These are phyloP conservation scores for Lycium ferocissimum DNA, from an alignment of 257 asterid species.

Conservation along the genomic window DNA sequence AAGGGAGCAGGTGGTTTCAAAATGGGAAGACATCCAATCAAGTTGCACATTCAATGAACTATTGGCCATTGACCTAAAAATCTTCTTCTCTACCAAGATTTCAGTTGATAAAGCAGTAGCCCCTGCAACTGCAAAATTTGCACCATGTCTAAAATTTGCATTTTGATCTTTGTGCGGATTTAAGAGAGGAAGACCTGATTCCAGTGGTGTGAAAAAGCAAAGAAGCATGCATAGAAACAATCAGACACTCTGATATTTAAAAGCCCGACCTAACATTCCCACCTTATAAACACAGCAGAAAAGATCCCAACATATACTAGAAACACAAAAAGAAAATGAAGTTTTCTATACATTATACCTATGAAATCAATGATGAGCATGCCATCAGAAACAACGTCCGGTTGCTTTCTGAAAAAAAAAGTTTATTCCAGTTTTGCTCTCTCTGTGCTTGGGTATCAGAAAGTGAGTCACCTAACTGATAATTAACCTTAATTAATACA, in stretches of 20 bases:
- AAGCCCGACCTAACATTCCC: too few relatives aligned
- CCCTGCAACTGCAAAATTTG: slow-evolving; percentile 36
- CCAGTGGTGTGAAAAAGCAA: not conserved
- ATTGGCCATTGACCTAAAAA: slow-evolving; percentile 8
- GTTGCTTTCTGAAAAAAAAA: slow-evolving; percentile 26
- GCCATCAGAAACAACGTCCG: slow-evolving; percentile 36
- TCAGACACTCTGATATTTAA: too few relatives aligned
- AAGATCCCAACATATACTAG: too few relatives aligned
- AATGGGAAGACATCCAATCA: slow-evolving; percentile 41
- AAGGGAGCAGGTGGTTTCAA: slow-evolving; percentile 26
- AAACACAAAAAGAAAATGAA: too few relatives aligned
- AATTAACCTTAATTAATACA: too few relatives aligned
- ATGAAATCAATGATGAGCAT: slow-evolving; percentile 35
- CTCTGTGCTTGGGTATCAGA: slow-evolving; percentile 38
- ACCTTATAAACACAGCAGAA: too few relatives aligned
- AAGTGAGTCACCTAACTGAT: slow-evolving; percentile 39
- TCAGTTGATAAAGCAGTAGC: slow-evolving; percentile 33
- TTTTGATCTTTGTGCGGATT: not conserved
- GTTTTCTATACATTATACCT: not conserved
- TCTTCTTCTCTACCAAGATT: slow-evolving; percentile 18
- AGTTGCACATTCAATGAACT: slow-evolving; percentile 41
- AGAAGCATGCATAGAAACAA: not conserved
- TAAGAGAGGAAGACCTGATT: slow-evolving; percentile 31
- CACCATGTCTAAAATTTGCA: slow-evolving; percentile 35
- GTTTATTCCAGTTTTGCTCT: slow-evolving; percentile 26